Conservation (phyloP, 1,284 basidiomycete genomes). For the Athelia psychrophila region DNA sequence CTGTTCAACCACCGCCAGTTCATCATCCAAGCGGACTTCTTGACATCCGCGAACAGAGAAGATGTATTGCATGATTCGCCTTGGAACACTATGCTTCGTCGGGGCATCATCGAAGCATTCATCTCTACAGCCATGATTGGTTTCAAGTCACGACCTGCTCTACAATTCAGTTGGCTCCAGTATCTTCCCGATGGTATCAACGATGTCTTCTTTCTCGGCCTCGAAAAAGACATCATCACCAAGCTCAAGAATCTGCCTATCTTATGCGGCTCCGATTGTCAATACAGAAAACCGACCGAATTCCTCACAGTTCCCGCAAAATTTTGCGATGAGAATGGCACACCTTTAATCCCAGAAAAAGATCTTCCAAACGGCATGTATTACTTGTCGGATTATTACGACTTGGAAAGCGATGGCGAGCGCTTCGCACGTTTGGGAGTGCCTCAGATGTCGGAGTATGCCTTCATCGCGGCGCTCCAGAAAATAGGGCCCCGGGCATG, state of each 20-base stretch:
- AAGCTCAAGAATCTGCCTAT: neutral
- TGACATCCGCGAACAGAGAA: slow-evolving; percentile 18
- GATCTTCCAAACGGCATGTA: neutral
- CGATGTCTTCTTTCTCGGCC: neutral
- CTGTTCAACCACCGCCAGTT: slow-evolving; percentile 10
- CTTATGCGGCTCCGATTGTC: neutral
- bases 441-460: neutral
- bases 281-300: slow-evolving; percentile 1
- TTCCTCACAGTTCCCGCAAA: slow-evolving; percentile 4
- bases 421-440: neutral
- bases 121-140: neutral
- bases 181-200: neutral
- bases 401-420: neutral
- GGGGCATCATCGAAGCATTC: slow-evolving; percentile 8
- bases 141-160: neutral
- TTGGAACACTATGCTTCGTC: slow-evolving; percentile 14
- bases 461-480: neutral
- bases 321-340: neutral
- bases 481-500: neutral
- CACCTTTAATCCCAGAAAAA: neutral
- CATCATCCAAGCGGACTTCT: slow-evolving; percentile 20
- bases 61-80: slow-evolving; percentile 10
- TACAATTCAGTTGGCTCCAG: neutral
- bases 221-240: neutral
- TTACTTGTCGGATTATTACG: neutral